Evolutionary conservation across 2,329 filamentous ascomycete genomes (phyloP).

Genomic region (Meredithiella fracta): DNA sequence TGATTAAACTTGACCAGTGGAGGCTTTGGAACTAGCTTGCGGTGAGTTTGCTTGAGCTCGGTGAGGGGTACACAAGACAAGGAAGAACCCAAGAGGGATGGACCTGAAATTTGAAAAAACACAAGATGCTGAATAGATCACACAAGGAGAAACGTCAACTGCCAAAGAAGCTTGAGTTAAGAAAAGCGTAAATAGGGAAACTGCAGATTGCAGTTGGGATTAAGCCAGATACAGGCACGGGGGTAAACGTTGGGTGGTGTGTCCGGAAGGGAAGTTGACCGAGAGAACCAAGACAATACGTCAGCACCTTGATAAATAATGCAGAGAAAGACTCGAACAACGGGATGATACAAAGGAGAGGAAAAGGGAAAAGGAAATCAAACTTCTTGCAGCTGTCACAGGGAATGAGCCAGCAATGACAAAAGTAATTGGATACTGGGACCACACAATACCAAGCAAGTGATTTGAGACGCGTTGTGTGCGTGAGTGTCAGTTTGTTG

Average conservation of each 20-base stretch:
- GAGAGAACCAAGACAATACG: neutral
- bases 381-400: neutral
- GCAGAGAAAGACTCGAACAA: constrained; percentile 1
- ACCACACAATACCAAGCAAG: neutral
- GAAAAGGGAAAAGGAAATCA: constrained; percentile 2
- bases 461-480: neutral
- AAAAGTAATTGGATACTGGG: neutral
- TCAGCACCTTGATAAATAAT: no score
- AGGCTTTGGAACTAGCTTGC: no score
- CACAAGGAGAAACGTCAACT: neutral
- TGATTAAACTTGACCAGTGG: no score
- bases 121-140: neutral
- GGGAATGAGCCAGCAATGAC: neutral
- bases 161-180: neutral
- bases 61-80: neutral
- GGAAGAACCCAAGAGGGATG: constrained; percentile 3
- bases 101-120: neutral
- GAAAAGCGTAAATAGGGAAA: no score
- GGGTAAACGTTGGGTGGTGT: no score
- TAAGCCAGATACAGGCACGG: no score
- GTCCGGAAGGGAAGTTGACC: no score
- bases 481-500: neutral
- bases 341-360: neutral
- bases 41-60: no score
- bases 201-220: no score